Conservation (phyloP, 495 filamentous ascomycete genomes). For the Parmelia sp. region DNA sequence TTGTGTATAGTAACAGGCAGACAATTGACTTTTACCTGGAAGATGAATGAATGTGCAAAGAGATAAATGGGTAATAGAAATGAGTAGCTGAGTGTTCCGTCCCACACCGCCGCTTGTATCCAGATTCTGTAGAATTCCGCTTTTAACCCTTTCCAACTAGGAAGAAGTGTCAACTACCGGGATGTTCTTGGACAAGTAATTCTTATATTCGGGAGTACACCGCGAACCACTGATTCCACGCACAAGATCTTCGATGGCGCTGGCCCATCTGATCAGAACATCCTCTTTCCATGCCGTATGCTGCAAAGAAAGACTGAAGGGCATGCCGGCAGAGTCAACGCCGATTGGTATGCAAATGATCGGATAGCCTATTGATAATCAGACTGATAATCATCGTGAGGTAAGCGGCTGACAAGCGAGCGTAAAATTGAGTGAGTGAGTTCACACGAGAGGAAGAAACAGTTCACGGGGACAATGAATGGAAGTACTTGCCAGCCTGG, state of each 20-base stretch:
- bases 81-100: no score
- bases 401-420: not conserved
- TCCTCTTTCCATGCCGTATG: slow-evolving; percentile 28
- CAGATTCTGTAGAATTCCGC: not conserved
- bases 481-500: slow-evolving; percentile 24
- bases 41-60: no score
- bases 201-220: slow-evolving; percentile 19
- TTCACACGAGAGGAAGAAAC: not conserved
- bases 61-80: no score
- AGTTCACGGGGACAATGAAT: no score
- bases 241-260: slow-evolving; percentile 29
- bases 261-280: slow-evolving; percentile 29
- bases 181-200: slow-evolving; percentile 26
- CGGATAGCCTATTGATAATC: slow-evolving; percentile 24
- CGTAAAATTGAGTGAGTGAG: not conserved
- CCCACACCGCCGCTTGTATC: slow-evolving; percentile 9
- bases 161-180: slow-evolving; percentile 15
- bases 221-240: slow-evolving; percentile 14
- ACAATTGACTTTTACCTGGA: no score
- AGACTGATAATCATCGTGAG: not conserved
- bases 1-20: no score
- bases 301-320: slow-evolving; percentile 27
- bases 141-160: not conserved
- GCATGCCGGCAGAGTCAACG: slow-evolving; percentile 21
- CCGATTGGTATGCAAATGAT: slow-evolving; percentile 29